Evolutionary conservation across 2,329 filamentous ascomycete genomes (phyloP), one percentile per base, ranked within the genome.

Genomic region (Didymella segeticola): DNA sequence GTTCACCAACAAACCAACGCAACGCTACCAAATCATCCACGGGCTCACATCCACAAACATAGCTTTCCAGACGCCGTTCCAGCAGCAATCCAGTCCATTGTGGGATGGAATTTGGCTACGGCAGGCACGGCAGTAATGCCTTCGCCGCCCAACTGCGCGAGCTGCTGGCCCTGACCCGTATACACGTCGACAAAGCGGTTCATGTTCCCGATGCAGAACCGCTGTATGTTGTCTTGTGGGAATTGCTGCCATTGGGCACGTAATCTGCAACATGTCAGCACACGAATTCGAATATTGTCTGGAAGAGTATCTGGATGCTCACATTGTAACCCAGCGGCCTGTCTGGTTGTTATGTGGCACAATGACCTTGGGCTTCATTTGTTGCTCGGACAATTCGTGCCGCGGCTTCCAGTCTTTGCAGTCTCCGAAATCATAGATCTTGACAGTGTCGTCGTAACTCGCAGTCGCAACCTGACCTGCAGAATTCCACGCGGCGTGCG

Each of bases 201-300:
- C 95, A 98, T 98, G 64, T 98, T 99, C 1, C 91, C 95, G 52
- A 99, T 93, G 20, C 86, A 90, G 66, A 99, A 92, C 57, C 93
- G 91, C 59, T 96, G 88, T 5, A 96, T 86, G 7, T 88, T 87
- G 53, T 95, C 91, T 27, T 82, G 78, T 0, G 95, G 93, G 38
- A 84, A 82, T 26, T 84, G 80, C 73, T 99, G 95, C 95, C 95
- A 99, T 65, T 96, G 91, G 72, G 95, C 83, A 82, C 96, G 70
- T 82, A 89, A 78, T 64, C 84, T 86, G 50, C 22, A 8, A 7
- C 14, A 34, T 43, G 5, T 68, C 39, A 66, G 66, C 26, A 37
- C 34, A 23, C 20, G 27, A 5, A 14, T 6, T 22, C 33, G 19
- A 19, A 36, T 36, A 3, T 8, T 23, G 7, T 7, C 25, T 26